Evolutionary conservation across 257 asterid genomes (phyloP).

Genomic region (Salvia splendens): DNA sequence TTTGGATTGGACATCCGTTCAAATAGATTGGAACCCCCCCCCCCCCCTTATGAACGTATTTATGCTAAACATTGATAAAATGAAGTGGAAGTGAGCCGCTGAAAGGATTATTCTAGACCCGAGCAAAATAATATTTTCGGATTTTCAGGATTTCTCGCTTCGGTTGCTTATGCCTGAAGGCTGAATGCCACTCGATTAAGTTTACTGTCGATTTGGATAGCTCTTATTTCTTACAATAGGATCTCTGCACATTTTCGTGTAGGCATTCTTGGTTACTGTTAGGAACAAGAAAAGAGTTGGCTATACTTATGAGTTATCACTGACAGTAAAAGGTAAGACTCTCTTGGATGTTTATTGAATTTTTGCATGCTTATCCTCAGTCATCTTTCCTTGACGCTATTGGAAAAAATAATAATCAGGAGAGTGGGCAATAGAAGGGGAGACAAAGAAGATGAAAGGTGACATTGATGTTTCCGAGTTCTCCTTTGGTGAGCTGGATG

Average conservation of each 20-base stretch:
- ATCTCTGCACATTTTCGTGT: slow-evolving; percentile 32
- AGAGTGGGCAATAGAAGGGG: slow-evolving; percentile 79
- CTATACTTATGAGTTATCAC: slow-evolving; percentile 77
- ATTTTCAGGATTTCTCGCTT: not conserved
- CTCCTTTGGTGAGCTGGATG: slow-evolving; percentile 92
- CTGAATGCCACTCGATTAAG: not conserved
- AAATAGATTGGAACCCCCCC: not conserved
- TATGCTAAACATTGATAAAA: not conserved
- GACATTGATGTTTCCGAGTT: slow-evolving; percentile 74
- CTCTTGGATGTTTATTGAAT: not conserved
- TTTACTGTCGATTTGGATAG: not conserved
- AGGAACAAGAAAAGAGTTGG: slow-evolving; percentile 96
- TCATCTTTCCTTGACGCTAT: not conserved
- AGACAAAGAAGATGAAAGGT: slow-evolving; percentile 70
- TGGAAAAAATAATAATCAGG: slow-evolving; percentile 47
- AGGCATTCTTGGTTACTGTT: slow-evolving; percentile 90
- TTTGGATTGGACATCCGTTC: not conserved
- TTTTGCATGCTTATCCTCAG: too few relatives aligned
- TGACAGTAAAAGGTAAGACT: slow-evolving; percentile 69
- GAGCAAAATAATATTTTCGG: not conserved
- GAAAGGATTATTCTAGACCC: not conserved
- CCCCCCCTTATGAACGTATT: not conserved
- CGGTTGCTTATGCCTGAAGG: not conserved
- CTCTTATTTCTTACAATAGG: not conserved
- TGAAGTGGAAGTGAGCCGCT: not conserved